Evolutionary conservation across 2,329 filamentous ascomycete genomes (phyloP), one percentile per base, ranked within the genome.

Genomic region (Sclerotinia spermophila): DNA sequence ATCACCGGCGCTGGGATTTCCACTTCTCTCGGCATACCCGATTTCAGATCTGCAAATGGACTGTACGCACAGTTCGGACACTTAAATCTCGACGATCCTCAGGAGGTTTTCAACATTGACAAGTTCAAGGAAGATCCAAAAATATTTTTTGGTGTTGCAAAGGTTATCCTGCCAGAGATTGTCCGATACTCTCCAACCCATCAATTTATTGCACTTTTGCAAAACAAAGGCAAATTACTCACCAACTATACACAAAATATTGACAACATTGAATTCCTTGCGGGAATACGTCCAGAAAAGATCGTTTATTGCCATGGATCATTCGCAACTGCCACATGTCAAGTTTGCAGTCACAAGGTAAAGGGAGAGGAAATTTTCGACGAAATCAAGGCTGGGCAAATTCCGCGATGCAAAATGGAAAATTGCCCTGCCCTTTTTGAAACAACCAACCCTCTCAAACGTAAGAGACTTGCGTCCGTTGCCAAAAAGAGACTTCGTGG

Each of bases 171-270:
- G 42, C 94, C 95, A 17, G 87, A 89, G 33, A 89, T 90, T 21
- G 89, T 92, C 75, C 89, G 89, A 76, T 97, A 89, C 83, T 94
- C 95, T 1, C 94, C 95, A 0, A 98, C 96, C 0, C 96, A 99
- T 83, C 90, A 91, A 68, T 99, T 99, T 82, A 96, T 99, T 78
- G 89, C 90, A 45, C 86, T 97, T 76, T 86, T 99, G 48, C 92
- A 99, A 81, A 87, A 95, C 75, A 92, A 94, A 80, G 89, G 88
- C 74, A 97, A 97, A 81, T 87, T 99, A 10, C 87, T 97, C 72
- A 98, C 94, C 56, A 97, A 98, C 82, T 99, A 97, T 83, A 97
- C 96, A 0, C 96, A 99, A 80, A 99, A 99, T 81, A 98, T 99
- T 78, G 96, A 99, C 83, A 97, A 97, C 76, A 89, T 97, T 67